A percentile compares a stretch with the other conserved stretches of the same genome.
Evolutionary conservation across 495 filamentous ascomycete species (phyloP).

Genomic region (Neurospora sp.): DNA sequence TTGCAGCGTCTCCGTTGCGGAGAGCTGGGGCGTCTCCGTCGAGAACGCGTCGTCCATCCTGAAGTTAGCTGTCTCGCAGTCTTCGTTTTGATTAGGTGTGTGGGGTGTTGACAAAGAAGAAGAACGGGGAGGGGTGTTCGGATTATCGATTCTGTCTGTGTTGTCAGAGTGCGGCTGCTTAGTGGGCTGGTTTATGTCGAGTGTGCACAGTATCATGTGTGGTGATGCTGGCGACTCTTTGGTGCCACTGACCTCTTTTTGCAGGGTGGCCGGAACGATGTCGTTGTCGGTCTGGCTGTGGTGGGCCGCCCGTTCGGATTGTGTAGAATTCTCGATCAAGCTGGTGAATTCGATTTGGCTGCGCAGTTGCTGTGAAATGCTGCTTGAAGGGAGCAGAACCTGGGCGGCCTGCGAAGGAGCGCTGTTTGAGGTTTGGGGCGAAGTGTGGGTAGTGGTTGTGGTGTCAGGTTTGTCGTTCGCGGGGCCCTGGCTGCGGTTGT

Average conservation of each 20-base stretch:
- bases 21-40: neutral
- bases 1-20: neutral
- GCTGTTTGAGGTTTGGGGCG: neutral
- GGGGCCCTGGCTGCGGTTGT: neutral
- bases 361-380: slow-evolving; percentile 9
- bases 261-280: slow-evolving; percentile 12
- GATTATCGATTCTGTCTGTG: neutral
- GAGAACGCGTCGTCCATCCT: neutral
- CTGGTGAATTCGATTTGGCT: slow-evolving; percentile 10
- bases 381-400: slow-evolving; percentile 13
- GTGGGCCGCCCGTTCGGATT: neutral
- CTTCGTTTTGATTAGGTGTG: neutral
- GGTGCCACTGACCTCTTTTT: neutral
- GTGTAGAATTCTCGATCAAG: neutral
- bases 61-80: neutral
- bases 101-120: neutral
- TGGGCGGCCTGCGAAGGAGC: slow-evolving; percentile 21
- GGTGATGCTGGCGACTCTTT: neutral
- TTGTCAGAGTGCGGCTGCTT: neutral
- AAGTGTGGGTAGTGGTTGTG: neutral
- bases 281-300: slow-evolving; percentile 5
- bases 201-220: neutral
- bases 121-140: neutral
- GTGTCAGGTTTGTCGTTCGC: neutral
- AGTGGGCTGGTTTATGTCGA: neutral